phyloP scores from a whole-genome alignment of 805 yeast genomes.

The Torulaspora microellipsoides region DNA sequence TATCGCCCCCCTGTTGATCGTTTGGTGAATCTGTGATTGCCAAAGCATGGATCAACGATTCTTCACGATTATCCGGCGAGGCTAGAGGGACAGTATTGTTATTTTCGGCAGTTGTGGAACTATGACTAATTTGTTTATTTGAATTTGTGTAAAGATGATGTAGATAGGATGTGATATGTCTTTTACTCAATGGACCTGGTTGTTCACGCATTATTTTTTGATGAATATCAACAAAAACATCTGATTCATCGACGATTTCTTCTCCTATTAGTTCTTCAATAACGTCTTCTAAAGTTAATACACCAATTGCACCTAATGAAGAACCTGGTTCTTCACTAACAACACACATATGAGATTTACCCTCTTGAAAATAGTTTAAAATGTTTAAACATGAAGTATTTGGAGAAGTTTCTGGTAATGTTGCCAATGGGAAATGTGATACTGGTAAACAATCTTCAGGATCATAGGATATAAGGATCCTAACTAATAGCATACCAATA shows the following conservation, averaged over 20 bases:
- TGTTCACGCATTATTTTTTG: slow-evolving; percentile 73
- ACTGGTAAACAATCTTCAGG: slow-evolving; percentile 95
- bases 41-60: not conserved
- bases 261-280: slow-evolving; percentile 97
- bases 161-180: slow-evolving; percentile 64
- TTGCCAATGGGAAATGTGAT: slow-evolving; percentile 89
- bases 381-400: slow-evolving; percentile 92
- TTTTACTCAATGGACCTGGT: slow-evolving; percentile 71
- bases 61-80: not conserved
- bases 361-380: slow-evolving; percentile 94
- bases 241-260: slow-evolving; percentile 94
- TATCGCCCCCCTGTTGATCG: not conserved
- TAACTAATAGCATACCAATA: slow-evolving; percentile 90
- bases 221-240: slow-evolving; percentile 87
- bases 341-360: slow-evolving; percentile 95
- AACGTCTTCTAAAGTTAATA: slow-evolving; percentile 92
- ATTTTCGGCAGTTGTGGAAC: slow-evolving; percentile 3
- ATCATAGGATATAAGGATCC: slow-evolving; percentile 90
- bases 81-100: no score
- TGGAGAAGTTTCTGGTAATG: slow-evolving; percentile 89
- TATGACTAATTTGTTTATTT: slow-evolving; percentile 20
- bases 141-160: slow-evolving; percentile 52
- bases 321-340: slow-evolving; percentile 84
- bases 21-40: not conserved
- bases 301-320: slow-evolving; percentile 81